Percentiles rank a stretch among this genome's conserved stretches.
Conservation (phyloP, 2,329 filamentous ascomycete species). For the Thielaviopsis euricoi region DNA sequence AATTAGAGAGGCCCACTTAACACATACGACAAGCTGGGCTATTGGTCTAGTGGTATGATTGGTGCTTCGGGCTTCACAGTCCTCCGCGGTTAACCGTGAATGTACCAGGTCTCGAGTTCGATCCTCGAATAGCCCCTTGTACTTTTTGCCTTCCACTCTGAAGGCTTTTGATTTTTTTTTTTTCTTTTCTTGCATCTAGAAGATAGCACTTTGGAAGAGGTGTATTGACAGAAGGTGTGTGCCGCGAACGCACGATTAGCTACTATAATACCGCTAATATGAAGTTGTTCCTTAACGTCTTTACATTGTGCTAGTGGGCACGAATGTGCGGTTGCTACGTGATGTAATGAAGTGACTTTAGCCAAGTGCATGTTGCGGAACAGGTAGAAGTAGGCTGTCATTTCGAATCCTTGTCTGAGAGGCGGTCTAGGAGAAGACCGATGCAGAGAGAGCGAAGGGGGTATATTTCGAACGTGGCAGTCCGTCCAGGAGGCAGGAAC, state of each 20-base stretch:
- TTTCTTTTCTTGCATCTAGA: not conserved
- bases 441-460: not conserved
- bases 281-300: too few relatives aligned
- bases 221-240: too few relatives aligned
- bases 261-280: too few relatives aligned
- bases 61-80: constrained; percentile 11
- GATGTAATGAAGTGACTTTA: too few relatives aligned
- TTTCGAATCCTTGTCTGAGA: too few relatives aligned
- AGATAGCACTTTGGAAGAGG: too few relatives aligned
- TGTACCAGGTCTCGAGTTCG: constrained; percentile 12
- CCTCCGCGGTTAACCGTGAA: constrained; percentile 9
- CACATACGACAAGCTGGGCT: not conserved
- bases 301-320: too few relatives aligned
- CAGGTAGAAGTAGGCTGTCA: too few relatives aligned
- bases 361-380: not conserved
- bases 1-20: not conserved
- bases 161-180: not conserved
- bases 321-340: too few relatives aligned
- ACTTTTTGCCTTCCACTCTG: not conserved
- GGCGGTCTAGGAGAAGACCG: not conserved
- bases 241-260: too few relatives aligned
- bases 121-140: constrained; percentile 10
- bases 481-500: not conserved
- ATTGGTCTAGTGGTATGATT: constrained; percentile 12
- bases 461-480: not conserved